Evolutionary conservation across 169 alveolate species (phyloP).

Genomic region (Plasmodium coatneyi): DNA sequence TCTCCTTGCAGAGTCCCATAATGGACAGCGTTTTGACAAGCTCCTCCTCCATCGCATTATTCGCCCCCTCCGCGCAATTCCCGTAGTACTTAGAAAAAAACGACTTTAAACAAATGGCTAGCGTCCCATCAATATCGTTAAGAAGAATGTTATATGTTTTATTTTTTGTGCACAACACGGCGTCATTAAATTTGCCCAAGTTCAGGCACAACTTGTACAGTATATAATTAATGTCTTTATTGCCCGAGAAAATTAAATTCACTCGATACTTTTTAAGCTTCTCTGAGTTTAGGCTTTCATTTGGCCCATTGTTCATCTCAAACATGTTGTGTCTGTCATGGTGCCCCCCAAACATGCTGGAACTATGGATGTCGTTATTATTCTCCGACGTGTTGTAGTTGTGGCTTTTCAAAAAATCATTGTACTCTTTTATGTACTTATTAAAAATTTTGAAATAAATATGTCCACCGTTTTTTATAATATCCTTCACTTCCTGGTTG

Average conservation of each 20-base stretch:
- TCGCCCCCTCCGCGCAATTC: not conserved
- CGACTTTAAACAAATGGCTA: constrained; percentile 62
- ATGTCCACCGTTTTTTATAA: constrained; percentile 50
- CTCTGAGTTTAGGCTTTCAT: constrained; percentile 31
- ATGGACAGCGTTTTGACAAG: constrained; percentile 58
- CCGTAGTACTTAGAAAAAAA: constrained; percentile 44
- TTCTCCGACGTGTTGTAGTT: constrained; percentile 2
- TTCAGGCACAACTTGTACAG: constrained; percentile 53
- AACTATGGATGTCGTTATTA: not conserved
- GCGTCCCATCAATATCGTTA: constrained; percentile 71
- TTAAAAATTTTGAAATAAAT: constrained; percentile 64
- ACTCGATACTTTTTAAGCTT: constrained; percentile 45
- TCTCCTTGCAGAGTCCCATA: constrained; percentile 71
- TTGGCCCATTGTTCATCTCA: constrained; percentile 22
- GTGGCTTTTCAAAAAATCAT: constrained; percentile 52
- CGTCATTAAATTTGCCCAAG: constrained; percentile 61
- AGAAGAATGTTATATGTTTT: constrained; percentile 52
- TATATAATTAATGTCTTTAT: constrained; percentile 62
- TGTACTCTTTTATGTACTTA: constrained; percentile 61
- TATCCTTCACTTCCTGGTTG: constrained; percentile 45
- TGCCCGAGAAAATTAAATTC: constrained; percentile 69
- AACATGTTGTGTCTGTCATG: constrained; percentile 12
- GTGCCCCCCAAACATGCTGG: not conserved
- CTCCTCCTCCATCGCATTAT: constrained; percentile 2
- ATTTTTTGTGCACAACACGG: constrained; percentile 64